phyloP scores from a whole-genome alignment of 2,329 filamentous ascomycete species.

The Alternaria burnsii region DNA sequence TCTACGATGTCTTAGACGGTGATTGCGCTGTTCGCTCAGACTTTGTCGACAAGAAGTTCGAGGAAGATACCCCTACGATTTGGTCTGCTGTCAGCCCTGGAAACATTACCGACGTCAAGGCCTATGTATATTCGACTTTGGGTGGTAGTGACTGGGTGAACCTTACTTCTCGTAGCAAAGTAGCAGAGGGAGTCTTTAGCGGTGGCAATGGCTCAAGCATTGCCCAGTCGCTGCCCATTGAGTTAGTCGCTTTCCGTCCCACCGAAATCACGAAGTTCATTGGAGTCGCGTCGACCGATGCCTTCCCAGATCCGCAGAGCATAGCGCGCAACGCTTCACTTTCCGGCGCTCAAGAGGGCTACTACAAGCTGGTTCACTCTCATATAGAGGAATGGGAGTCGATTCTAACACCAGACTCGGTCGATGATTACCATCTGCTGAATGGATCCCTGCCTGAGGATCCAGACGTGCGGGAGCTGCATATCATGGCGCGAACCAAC shows the following conservation, averaged over 20 bases:
- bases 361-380: slow-evolving; percentile 60
- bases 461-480: slow-evolving; percentile 63
- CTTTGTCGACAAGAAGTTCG: slow-evolving; percentile 64
- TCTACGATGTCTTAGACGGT: slow-evolving; percentile 74
- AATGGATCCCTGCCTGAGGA: slow-evolving; percentile 66
- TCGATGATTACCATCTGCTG: slow-evolving; percentile 69
- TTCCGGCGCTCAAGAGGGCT: slow-evolving; percentile 63
- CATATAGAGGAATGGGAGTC: slow-evolving; percentile 70
- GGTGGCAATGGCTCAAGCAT: slow-evolving; percentile 68
- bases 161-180: slow-evolving; percentile 53
- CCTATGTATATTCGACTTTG: slow-evolving; percentile 64
- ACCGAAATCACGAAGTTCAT: slow-evolving; percentile 71
- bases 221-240: slow-evolving; percentile 66
- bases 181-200: slow-evolving; percentile 60
- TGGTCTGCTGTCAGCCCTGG: slow-evolving; percentile 71
- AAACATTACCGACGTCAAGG: slow-evolving; percentile 69
- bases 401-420: slow-evolving; percentile 67
- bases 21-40: slow-evolving; percentile 71
- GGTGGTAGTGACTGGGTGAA: slow-evolving; percentile 58
- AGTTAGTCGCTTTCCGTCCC: slow-evolving; percentile 61
- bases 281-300: slow-evolving; percentile 73
- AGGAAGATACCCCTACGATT: slow-evolving; percentile 62
- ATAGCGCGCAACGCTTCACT: slow-evolving; percentile 65
- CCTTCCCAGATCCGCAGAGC: slow-evolving; percentile 65
- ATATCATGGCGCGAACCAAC: slow-evolving; percentile 64